phyloP scores from a whole-genome alignment of 192 early-diverging fungal genomes.

The Jimgerdemannia lactiflua region DNA sequence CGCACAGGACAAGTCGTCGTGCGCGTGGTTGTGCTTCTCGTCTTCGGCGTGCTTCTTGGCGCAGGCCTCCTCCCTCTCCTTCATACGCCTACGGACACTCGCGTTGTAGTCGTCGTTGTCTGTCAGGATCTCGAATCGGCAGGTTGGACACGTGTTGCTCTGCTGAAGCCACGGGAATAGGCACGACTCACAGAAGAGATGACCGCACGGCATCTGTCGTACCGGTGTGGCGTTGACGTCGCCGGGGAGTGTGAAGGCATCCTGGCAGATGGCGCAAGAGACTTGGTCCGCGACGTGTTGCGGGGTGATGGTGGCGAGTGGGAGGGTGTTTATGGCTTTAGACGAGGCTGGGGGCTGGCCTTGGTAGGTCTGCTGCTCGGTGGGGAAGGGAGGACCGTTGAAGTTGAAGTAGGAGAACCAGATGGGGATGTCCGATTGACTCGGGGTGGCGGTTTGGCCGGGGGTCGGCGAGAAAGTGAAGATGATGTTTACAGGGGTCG shows the following conservation, averaged over 20 bases:
- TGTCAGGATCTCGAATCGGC: slow-evolving; percentile 33
- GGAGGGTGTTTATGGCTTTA: slow-evolving; percentile 14
- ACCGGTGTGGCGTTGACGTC: not conserved
- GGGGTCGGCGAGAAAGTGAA: not conserved
- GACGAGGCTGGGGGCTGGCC: slow-evolving; percentile 28
- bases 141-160: slow-evolving; percentile 33
- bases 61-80: slow-evolving; percentile 10
- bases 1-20: not conserved
- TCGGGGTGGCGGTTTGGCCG: too few species aligned
- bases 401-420: not conserved
- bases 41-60: not conserved
- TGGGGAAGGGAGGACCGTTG: too few species aligned
- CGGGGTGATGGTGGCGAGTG: slow-evolving; percentile 2
- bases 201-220: slow-evolving; percentile 34
- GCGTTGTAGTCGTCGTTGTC: slow-evolving; percentile 35
- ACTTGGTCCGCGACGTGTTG: slow-evolving; percentile 2
- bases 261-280: slow-evolving; percentile 20
- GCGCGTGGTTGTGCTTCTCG: not conserved
- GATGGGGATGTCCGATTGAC: not conserved
- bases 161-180: slow-evolving; percentile 25
- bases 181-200: slow-evolving; percentile 32
- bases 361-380: slow-evolving; percentile 9
- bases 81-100: slow-evolving; percentile 19
- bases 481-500: not conserved
- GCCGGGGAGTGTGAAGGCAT: slow-evolving; percentile 3